phyloP scores from a whole-genome alignment of 257 asterid genomes.

The Nicotiana noctiflora region DNA sequence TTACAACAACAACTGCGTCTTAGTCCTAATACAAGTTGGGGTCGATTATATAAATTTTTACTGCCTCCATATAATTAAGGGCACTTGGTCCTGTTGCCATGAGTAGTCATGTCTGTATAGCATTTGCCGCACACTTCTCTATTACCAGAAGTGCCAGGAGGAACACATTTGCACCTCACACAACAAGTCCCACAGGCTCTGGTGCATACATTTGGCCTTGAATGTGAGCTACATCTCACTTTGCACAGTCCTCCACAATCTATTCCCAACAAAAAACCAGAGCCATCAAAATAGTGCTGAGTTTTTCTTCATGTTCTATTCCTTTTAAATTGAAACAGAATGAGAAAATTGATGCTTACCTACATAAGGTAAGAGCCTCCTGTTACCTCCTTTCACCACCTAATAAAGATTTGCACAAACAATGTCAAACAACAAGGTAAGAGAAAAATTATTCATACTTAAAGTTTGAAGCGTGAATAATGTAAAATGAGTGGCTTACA shows the following conservation, averaged over 20 bases:
- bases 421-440: neutral
- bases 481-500: neutral
- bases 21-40: too few species aligned
- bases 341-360: constrained; percentile 24
- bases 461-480: neutral
- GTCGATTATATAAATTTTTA: too few species aligned
- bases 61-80: constrained; percentile 23
- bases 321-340: neutral
- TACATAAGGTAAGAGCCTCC: constrained; percentile 43
- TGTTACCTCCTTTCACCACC: constrained; percentile 54
- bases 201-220: constrained; percentile 59
- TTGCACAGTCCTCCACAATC: constrained; percentile 56
- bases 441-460: neutral
- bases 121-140: constrained; percentile 59
- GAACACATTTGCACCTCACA: constrained; percentile 75
- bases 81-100: constrained; percentile 55
- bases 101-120: constrained; percentile 78
- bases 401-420: neutral
- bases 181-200: constrained; percentile 88
- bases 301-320: neutral
- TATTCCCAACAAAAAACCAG: neutral
- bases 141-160: constrained; percentile 80
- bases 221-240: constrained; percentile 48
- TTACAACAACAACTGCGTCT: neutral
- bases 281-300: too few species aligned